Conservation (phyloP, 2,329 filamentous ascomycete species). For the Nothopassalora personata region DNA sequence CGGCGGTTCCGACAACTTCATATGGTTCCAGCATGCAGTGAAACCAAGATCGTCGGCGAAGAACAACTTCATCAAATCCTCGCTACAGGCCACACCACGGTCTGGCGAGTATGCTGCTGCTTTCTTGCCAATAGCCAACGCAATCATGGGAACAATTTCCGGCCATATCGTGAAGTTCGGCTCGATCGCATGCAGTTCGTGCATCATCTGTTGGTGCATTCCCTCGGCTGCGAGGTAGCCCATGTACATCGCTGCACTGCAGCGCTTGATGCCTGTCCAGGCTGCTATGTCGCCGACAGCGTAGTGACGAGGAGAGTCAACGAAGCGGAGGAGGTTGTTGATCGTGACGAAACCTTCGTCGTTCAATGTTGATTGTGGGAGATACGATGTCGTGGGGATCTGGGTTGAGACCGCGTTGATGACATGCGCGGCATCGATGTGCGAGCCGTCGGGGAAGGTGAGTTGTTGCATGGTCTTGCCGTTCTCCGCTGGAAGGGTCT, state of each 20-base stretch:
- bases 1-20: constrained; percentile 6
- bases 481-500: constrained; percentile 43
- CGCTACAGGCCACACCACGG: constrained; percentile 5
- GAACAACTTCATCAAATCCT: constrained; percentile 12
- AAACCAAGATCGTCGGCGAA: constrained; percentile 14
- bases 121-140: constrained; percentile 12
- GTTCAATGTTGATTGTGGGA: constrained; percentile 56
- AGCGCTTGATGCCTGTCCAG: constrained; percentile 77
- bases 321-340: constrained; percentile 52
- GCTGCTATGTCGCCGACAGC: constrained; percentile 63
- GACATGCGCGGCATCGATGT: constrained; percentile 58
- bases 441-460: constrained; percentile 56
- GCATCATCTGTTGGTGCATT: constrained; percentile 58
- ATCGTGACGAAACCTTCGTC: constrained; percentile 63
- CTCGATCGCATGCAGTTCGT: constrained; percentile 26
- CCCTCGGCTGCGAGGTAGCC: constrained; percentile 63
- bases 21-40: constrained; percentile 13
- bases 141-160: constrained; percentile 12
- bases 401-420: constrained; percentile 64
- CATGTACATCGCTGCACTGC: constrained; percentile 69
- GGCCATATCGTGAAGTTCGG: constrained; percentile 7
- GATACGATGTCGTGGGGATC: constrained; percentile 56
- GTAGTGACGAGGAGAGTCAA: constrained; percentile 59
- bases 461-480: constrained; percentile 43
- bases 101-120: constrained; percentile 11